Evolutionary conservation across 2,329 filamentous ascomycete species (phyloP), one percentile per base, ranked within the genome.

Genomic region (Graphium sp.): DNA sequence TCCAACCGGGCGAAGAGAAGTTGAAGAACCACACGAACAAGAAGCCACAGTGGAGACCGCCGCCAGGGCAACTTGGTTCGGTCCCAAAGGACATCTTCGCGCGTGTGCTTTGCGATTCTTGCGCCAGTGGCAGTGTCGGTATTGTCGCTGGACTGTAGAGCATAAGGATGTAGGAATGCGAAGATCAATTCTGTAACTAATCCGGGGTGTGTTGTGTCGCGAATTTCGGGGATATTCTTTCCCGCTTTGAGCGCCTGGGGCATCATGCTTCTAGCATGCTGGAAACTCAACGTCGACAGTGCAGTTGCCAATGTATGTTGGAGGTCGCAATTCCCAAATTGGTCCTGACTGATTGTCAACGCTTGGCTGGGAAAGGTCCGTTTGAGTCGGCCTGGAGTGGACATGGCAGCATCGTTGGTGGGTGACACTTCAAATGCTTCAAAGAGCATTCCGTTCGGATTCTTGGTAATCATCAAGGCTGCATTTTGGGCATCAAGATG

Each of bases 41-140:
- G 45, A 1, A 74, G 46, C 66, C 66, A 74, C 1, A 62, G 33
- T 0, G 66, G 48, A 9, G 65, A 70, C 24, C 60, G 44, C 8
- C 56, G 47, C 66, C 66, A 72, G 0, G 59, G 60, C 2, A 32
- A 16, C 3, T 29, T 22, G 8, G 28, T 26, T 2, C 33, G 26
- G 3, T 37, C 33, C 48, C 52, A 69, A 7, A 63, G 32, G 1
- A 69, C 53, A 10, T 73, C 66, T 22, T 73, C 65, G 2, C 62
- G 56, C 1, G 60, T 63, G 18, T 60, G 48, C 33, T 73, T 74
- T 24, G 35, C 45, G n/a, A 72, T 49, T 0, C 48, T 44, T 0
- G 27, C 6, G 0, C 38, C 37, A 1, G 41, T 11, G 4, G 35
- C 31, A 1, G 40, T 31, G n/a, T n/a, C n/a, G n/a, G n/a, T n/a